phyloP scores from a whole-genome alignment of 768 basidiomycete genomes.

The Kwoniella sp. region DNA sequence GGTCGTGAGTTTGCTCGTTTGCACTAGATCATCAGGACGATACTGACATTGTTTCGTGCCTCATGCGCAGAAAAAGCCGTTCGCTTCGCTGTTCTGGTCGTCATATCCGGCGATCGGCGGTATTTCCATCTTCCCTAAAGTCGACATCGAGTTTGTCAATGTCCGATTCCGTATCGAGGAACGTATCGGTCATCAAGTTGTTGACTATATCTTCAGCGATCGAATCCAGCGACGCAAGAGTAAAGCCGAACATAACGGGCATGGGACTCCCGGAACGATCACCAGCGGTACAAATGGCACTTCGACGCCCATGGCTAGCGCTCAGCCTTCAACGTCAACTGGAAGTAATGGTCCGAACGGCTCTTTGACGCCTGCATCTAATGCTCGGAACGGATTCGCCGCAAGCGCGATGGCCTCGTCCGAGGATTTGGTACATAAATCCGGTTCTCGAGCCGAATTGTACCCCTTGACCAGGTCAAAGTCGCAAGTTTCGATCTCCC shows the following conservation, averaged over 20 bases:
- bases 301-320: neutral
- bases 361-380: neutral
- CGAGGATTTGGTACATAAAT: slow-evolving; percentile 6
- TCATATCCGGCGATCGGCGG: slow-evolving; percentile 89
- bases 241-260: slow-evolving; percentile 14
- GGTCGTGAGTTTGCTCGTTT: slow-evolving; percentile 6
- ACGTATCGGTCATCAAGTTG: slow-evolving; percentile 73
- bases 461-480: slow-evolving; percentile 20
- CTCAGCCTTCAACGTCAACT: neutral
- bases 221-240: slow-evolving; percentile 22
- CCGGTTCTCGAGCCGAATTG: slow-evolving; percentile 2
- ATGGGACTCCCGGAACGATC: neutral
- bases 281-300: neutral
- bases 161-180: slow-evolving; percentile 85
- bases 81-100: slow-evolving; percentile 76
- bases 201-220: slow-evolving; percentile 80
- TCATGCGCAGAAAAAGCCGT: slow-evolving; percentile 60
- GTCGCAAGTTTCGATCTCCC: slow-evolving; percentile 21
- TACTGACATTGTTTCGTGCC: neutral
- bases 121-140: slow-evolving; percentile 81
- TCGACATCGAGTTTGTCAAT: slow-evolving; percentile 80
- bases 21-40: neutral
- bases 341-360: neutral
- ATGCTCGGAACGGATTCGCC: neutral
- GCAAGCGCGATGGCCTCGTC: slow-evolving; percentile 2